Evolutionary conservation across 1,284 basidiomycete species (phyloP).

Genomic region (Ceratobasidium sp.): DNA sequence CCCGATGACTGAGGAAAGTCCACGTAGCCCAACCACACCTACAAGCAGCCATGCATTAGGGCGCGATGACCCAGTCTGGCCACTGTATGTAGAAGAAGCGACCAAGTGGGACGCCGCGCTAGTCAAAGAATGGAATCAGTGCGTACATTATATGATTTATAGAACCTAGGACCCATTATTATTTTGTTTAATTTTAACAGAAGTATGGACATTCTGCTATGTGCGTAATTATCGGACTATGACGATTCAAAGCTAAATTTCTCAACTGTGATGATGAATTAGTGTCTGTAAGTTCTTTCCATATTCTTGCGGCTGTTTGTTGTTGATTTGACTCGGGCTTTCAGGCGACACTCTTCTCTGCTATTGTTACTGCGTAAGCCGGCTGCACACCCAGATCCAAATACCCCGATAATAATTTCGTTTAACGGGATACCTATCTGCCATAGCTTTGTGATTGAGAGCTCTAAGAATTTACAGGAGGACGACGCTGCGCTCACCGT

Average conservation of each 20-base stretch:
- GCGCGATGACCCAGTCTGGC: slow-evolving; percentile 29
- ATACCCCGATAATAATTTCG: no score
- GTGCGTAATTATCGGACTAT: no score
- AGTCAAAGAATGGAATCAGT: slow-evolving; percentile 27
- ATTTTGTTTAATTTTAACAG: not conserved
- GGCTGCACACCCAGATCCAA: not conserved
- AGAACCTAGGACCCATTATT: not conserved
- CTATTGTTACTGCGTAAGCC: slow-evolving; percentile 27
- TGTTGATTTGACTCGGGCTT: not conserved
- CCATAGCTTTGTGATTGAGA: slow-evolving; percentile 31
- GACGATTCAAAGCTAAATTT: not conserved
- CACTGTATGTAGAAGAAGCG: slow-evolving; percentile 5
- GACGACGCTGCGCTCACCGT: not conserved
- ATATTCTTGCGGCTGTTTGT: not conserved
- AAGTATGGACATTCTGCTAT: slow-evolving; percentile 23
- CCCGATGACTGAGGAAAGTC: no score
- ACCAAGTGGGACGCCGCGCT: slow-evolving; percentile 4
- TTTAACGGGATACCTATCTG: not conserved
- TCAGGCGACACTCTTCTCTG: slow-evolving; percentile 15
- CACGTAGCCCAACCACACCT: no score
- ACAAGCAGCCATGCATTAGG: not conserved
- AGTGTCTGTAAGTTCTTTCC: slow-evolving; percentile 5
- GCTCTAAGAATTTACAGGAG: not conserved
- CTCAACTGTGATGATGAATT: not conserved
- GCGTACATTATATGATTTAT: not conserved